Base-by-base conservation (phyloP, 805 yeast species). In the Suhomyces kilbournensis region DNA sequence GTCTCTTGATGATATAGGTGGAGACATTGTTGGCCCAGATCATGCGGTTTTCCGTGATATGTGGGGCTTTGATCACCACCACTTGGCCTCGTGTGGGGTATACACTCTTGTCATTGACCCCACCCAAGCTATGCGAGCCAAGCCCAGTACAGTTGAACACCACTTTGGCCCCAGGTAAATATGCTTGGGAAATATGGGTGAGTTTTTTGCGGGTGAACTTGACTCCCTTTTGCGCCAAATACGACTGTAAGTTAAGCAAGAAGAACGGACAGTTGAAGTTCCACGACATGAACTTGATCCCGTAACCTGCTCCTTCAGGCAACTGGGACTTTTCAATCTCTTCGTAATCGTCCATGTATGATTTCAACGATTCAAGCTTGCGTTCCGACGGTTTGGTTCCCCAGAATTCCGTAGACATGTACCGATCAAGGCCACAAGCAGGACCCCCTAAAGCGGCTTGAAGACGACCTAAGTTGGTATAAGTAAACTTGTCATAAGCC, bases 81-180 rank as follows among this genome's bases (percentile, higher is more conserved):
- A 88, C 90, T 62, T 88, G 96, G 4, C 96, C 96, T 53, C 96
- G 74, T 0, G 88, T 82, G 7, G 96, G 93, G 58, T 83, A 86
- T 17, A 85, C 79, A 1, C 71, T 68, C 7, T 70, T 55, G 61
- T 89, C 96, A 19, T 72, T 69, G 15, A 86, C 89, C 10, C 92
- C 94, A 7, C 83, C 83, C 5, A 89, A 69, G 2, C 67, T 63
- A 46, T 72, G 73, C 1, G 94, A 88, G 9, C 91, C 88, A 19
- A 86, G 71, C 7, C 96, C 96, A 0, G 91, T 77, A 66, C 96
- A 88, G 60, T 89, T 89, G 77, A 88, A 85, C 7, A 87, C 85
- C 5, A 67, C 72, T 42, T 74, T 66, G 1, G 83, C 74, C 2
- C 44, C 30, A 2, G 63, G 56, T 7, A 58, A 44, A 51, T 70